These are phyloP conservation scores for Ustilago loliicola DNA, from an alignment of 1,284 basidiomycete genomes.

Conservation along the genomic window DNA sequence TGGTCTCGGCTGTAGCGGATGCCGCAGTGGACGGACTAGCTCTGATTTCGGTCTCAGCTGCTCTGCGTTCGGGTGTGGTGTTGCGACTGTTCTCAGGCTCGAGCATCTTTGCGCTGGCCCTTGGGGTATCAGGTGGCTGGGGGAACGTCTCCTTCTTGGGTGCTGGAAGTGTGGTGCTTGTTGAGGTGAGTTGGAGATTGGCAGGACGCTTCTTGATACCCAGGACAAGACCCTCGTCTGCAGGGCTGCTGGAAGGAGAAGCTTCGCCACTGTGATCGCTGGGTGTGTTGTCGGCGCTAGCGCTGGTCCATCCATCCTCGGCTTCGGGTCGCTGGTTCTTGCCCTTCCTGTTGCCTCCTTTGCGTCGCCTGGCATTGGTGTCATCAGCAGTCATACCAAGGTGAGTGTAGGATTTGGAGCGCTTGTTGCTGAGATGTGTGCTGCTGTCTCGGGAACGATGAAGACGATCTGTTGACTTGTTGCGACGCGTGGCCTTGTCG, in stretches of 20 bases:
- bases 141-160: conserved; percentile 33
- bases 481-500: conserved; percentile 28
- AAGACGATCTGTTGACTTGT: conserved; percentile 61
- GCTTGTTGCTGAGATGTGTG: conserved; percentile 51
- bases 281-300: conserved; percentile 44
- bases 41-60: background rate
- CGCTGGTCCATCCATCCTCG: conserved; percentile 60
- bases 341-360: conserved; percentile 27
- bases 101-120: conserved; percentile 29
- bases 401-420: conserved; percentile 58
- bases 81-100: conserved; percentile 17
- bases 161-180: conserved; percentile 27
- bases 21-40: background rate
- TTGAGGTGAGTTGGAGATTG: conserved; percentile 20
- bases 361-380: conserved; percentile 34
- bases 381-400: conserved; percentile 44
- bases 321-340: conserved; percentile 29
- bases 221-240: conserved; percentile 55
- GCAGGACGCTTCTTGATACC: conserved; percentile 57
- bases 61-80: conserved; percentile 10
- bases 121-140: conserved; percentile 46
- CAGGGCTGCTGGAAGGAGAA: conserved; percentile 42
- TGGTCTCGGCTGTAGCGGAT: background rate
- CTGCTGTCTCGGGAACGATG: conserved; percentile 51
- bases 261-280: conserved; percentile 37